phyloP scores from a whole-genome alignment of 1,139 yeast genomes.

The Yamadazyma triangularis region DNA sequence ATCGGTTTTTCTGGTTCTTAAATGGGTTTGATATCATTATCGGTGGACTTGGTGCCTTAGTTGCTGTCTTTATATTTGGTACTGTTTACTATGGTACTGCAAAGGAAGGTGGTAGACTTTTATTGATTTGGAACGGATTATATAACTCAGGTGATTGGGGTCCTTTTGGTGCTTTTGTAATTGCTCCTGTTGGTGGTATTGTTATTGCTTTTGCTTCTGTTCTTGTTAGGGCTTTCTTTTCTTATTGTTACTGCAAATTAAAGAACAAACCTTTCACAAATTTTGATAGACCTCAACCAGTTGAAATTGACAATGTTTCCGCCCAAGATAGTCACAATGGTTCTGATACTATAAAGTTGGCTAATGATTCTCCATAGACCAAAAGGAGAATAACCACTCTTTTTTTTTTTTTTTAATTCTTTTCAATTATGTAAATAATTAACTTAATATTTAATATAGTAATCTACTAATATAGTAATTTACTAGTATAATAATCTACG shows the following conservation, averaged over 20 bases:
- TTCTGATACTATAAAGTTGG: too few species aligned
- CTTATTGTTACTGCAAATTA: conserved; percentile 32
- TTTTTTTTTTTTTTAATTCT: too few species aligned
- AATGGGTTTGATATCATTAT: conserved; percentile 79
- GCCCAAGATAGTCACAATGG: too few species aligned
- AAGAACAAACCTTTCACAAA: conserved; percentile 51
- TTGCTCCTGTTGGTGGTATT: conserved; percentile 82
- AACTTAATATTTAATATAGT: too few species aligned
- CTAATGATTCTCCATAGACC: too few species aligned
- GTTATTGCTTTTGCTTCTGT: conserved; percentile 52
- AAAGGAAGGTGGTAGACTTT: conserved; percentile 69
- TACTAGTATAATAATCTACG: too few species aligned
- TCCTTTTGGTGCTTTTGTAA: conserved; percentile 90
- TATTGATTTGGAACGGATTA: conserved; percentile 72
- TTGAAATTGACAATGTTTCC: too few species aligned
- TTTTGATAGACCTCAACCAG: conserved; percentile 43
- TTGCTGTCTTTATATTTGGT: conserved; percentile 81
- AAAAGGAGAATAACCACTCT: too few species aligned
- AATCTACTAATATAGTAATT: too few species aligned
- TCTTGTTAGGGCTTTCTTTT: conserved; percentile 41
- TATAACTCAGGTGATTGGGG: conserved; percentile 84
- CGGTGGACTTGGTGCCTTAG: conserved; percentile 79
- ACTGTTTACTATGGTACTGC: conserved; percentile 71
- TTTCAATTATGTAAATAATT: too few species aligned
- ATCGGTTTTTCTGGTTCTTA: conserved; percentile 57